Percentiles rank a stretch among this genome's conserved stretches.
Evolutionary conservation across 306 rosid genomes (phyloP).

Genomic region (Prunus mongolica): DNA sequence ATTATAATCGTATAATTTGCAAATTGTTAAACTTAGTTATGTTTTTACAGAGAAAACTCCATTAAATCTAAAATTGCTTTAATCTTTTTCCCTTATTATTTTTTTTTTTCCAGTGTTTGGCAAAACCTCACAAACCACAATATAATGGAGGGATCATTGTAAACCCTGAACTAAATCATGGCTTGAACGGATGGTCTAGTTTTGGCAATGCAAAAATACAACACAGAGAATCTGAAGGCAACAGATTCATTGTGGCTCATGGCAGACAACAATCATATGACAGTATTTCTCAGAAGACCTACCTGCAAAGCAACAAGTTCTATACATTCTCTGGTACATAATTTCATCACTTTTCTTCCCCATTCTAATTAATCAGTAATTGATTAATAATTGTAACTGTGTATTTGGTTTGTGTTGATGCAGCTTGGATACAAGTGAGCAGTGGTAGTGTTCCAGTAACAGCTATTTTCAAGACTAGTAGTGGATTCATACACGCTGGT

Average conservation of each 20-base stretch:
- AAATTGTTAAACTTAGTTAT: too few relatives aligned
- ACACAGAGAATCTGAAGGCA: slow-evolving; percentile 43
- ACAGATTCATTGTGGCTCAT: slow-evolving; percentile 54
- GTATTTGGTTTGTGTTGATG: background rate
- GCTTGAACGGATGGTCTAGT: slow-evolving; percentile 54
- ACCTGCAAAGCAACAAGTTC: slow-evolving; percentile 30
- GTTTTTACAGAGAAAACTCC: background rate
- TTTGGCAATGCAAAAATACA: slow-evolving; percentile 44
- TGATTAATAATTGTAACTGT: background rate
- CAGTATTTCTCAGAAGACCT: slow-evolving; percentile 48
- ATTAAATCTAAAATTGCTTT: background rate
- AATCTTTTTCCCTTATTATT: background rate
- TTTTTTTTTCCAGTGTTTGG: slow-evolving; percentile 45
- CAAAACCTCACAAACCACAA: slow-evolving; percentile 45
- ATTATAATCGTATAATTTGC: too few relatives aligned
- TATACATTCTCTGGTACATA: slow-evolving; percentile 64
- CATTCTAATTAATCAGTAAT: background rate
- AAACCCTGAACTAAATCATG: slow-evolving; percentile 65
- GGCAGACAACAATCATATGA: slow-evolving; percentile 42
- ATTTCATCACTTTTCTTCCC: background rate
- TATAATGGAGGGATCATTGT: slow-evolving; percentile 71
- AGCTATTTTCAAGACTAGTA: slow-evolving; percentile 48
- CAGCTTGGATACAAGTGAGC: slow-evolving; percentile 58
- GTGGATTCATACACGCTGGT: slow-evolving; percentile 38
- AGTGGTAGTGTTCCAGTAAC: slow-evolving; percentile 32